A percentile compares a stretch with the other conserved stretches of the same genome.
Conservation (phyloP, 2,329 filamentous ascomycete genomes). For the Lachnellula hyalina region DNA sequence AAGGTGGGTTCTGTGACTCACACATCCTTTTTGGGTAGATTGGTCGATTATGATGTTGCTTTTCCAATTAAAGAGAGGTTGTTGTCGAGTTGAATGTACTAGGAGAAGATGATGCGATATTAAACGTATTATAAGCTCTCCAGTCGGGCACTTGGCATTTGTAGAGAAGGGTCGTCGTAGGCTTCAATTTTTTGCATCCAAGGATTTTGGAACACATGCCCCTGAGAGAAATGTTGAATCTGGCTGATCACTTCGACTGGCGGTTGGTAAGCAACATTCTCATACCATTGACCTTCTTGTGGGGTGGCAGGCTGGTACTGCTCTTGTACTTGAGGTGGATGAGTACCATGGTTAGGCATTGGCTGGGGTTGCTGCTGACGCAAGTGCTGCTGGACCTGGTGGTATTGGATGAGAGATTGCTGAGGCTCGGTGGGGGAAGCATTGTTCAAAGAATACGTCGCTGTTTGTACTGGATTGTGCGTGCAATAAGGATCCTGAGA, state of each 20-base stretch:
- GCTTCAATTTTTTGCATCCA: constrained; percentile 51
- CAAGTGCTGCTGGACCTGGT: constrained; percentile 26
- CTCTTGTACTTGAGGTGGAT: constrained; percentile 33
- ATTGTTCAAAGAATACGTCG: constrained; percentile 44
- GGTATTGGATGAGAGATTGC: constrained; percentile 35
- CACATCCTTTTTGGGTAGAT: constrained; percentile 22
- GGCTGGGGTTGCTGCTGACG: constrained; percentile 18
- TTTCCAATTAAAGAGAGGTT: constrained; percentile 16
- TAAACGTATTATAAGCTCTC: constrained; percentile 33
- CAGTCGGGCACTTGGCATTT: constrained; percentile 54
- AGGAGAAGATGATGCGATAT: not conserved
- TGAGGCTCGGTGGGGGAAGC: constrained; percentile 43
- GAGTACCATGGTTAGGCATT: constrained; percentile 27
- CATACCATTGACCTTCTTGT: constrained; percentile 50
- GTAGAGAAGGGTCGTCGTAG: constrained; percentile 52
- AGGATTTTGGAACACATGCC: constrained; percentile 45
- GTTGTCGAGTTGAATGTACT: not conserved
- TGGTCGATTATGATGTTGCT: constrained; percentile 22
- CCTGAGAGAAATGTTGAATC: constrained; percentile 46
- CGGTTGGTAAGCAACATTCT: constrained; percentile 45
- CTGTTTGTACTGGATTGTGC: constrained; percentile 44
- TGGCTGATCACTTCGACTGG: constrained; percentile 54
- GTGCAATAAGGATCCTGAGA: constrained; percentile 53
- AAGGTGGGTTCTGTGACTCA: constrained; percentile 24
- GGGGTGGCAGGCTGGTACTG: constrained; percentile 37